Conservation (phyloP, 2,329 filamentous ascomycete species). For the Epichloe uncinata region DNA sequence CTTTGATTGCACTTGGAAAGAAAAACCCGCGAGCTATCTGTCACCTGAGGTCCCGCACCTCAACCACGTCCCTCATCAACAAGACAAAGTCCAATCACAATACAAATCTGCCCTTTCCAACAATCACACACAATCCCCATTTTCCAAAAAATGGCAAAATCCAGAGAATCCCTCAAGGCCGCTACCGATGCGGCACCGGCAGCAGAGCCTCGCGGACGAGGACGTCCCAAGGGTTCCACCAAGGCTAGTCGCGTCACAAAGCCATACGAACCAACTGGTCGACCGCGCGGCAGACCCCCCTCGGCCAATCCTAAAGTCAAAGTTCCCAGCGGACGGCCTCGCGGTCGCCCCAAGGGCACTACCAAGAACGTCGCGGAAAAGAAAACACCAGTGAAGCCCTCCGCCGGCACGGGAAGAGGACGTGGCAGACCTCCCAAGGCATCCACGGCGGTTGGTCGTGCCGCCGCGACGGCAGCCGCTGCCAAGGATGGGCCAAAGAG, state of each 20-base stretch:
- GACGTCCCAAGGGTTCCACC: neutral
- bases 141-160: slow-evolving; percentile 1
- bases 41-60: no score
- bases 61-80: no score
- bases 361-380: slow-evolving; percentile 16
- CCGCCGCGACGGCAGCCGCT: slow-evolving; percentile 6
- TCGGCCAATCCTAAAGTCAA: slow-evolving; percentile 18
- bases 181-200: neutral
- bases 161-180: slow-evolving; percentile 1
- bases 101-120: neutral
- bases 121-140: neutral
- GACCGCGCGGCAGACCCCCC: slow-evolving; percentile 31
- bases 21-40: no score
- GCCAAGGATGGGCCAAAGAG: slow-evolving; percentile 10
- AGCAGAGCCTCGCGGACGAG: slow-evolving; percentile 1
- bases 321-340: slow-evolving; percentile 28
- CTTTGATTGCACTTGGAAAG: no score
- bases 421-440: slow-evolving; percentile 16
- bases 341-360: slow-evolving; percentile 33
- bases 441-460: slow-evolving; percentile 11
- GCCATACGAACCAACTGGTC: slow-evolving; percentile 23
- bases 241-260: slow-evolving; percentile 16
- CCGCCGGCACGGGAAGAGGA: slow-evolving; percentile 9
- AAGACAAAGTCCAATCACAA: no score
- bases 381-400: slow-evolving; percentile 7